A percentile compares a stretch with the other conserved stretches of the same genome.
Conservation (phyloP, 2,329 filamentous ascomycete species). For the Xylariaceae sp. region DNA sequence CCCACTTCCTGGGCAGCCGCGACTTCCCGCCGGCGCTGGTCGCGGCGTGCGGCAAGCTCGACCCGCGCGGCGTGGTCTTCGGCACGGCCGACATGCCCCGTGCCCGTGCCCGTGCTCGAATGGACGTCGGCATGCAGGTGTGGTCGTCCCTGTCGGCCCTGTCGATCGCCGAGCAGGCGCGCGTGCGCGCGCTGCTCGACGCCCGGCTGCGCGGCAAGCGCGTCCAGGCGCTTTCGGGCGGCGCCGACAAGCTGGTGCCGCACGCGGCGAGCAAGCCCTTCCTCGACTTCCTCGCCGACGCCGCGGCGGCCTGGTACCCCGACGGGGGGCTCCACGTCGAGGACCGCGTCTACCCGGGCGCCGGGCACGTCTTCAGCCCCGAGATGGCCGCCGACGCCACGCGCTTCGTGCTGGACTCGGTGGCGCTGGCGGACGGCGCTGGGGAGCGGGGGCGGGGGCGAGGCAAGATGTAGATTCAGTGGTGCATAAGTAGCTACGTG, state of each 20-base stretch:
- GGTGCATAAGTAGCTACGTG: too few relatives aligned
- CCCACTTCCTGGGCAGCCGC: slow-evolving; percentile 63
- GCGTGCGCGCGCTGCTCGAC: slow-evolving; percentile 39
- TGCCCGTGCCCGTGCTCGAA: too few relatives aligned
- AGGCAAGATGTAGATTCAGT: too few relatives aligned
- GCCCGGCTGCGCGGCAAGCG: slow-evolving; percentile 51
- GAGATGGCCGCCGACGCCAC: slow-evolving; percentile 62
- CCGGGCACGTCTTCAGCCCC: slow-evolving; percentile 61
- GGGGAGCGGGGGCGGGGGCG: too few relatives aligned
- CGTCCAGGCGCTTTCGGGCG: slow-evolving; percentile 58
- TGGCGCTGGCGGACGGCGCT: slow-evolving; percentile 27
- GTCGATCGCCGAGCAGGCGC: slow-evolving; percentile 32
- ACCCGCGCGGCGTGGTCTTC: slow-evolving; percentile 71
- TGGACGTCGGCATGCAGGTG: too few relatives aligned
- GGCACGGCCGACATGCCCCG: slow-evolving; percentile 35
- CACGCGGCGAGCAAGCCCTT: slow-evolving; percentile 55
- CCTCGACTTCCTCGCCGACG: slow-evolving; percentile 51
- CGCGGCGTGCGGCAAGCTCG: slow-evolving; percentile 53
- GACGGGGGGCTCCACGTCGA: slow-evolving; percentile 50
- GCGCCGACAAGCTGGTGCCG: slow-evolving; percentile 64
- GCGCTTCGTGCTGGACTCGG: slow-evolving; percentile 49
- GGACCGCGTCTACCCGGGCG: slow-evolving; percentile 59
- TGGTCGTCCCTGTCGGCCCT: too few relatives aligned
- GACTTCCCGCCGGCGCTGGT: slow-evolving; percentile 70
- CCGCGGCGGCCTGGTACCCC: slow-evolving; percentile 43